These are phyloP conservation scores for Cornus kousa DNA, from an alignment of 148 eudicot genomes.

Conservation along the genomic window DNA sequence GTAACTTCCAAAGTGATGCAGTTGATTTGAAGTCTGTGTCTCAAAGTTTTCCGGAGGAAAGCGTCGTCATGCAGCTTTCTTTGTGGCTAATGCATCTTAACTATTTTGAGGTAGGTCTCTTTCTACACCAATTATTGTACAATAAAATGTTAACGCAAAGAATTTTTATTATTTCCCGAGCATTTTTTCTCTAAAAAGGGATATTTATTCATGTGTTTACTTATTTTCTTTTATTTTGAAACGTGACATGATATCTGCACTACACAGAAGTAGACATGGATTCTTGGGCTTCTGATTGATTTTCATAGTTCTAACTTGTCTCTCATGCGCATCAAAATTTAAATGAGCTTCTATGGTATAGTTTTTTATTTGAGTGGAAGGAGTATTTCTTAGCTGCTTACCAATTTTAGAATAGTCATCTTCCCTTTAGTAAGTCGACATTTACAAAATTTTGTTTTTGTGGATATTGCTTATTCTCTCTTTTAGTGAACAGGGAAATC, in stretches of 20 bases:
- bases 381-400: not conserved
- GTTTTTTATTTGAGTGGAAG: not conserved
- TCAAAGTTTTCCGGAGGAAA: slow-evolving; percentile 59
- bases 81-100: slow-evolving; percentile 74
- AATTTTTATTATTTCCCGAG: not conserved
- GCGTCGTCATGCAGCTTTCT: slow-evolving; percentile 68
- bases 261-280: not conserved
- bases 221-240: not conserved
- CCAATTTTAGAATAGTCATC: not conserved
- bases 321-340: too few relatives aligned
- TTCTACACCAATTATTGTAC: too few relatives aligned
- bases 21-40: slow-evolving; percentile 29
- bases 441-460: too few relatives aligned
- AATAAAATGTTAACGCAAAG: not conserved
- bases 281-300: not conserved
- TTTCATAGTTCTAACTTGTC: not conserved
- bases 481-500: not conserved
- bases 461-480: too few relatives aligned
- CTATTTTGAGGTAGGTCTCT: slow-evolving; percentile 47
- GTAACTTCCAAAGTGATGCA: slow-evolving; percentile 21
- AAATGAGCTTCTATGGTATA: too few relatives aligned
- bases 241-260: not conserved
- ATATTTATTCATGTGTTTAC: not conserved
- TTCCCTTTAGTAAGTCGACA: too few relatives aligned
- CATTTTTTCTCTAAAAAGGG: not conserved